These are phyloP conservation scores for Neurospora terricola DNA, from an alignment of 495 filamentous ascomycete genomes.

Conservation along the genomic window DNA sequence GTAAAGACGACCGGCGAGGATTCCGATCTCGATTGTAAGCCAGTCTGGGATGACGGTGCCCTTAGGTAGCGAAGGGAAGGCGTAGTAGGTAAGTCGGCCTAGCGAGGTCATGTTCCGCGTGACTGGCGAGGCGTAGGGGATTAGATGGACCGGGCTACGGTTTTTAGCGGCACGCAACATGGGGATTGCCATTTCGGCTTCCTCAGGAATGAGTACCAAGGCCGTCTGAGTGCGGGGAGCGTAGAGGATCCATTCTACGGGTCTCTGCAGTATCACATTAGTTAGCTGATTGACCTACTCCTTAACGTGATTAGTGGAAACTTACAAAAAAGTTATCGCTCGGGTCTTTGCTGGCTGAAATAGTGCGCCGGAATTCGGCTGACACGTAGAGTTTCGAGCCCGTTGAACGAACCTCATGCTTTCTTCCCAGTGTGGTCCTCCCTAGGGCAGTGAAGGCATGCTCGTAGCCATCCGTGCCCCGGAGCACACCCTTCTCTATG, in stretches of 20 bases:
- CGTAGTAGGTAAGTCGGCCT: slow-evolving; percentile 37
- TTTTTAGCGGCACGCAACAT: slow-evolving; percentile 20
- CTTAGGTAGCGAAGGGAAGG: slow-evolving; percentile 33
- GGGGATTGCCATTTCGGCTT: slow-evolving; percentile 39
- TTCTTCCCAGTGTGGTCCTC: slow-evolving; percentile 13
- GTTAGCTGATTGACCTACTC: background rate
- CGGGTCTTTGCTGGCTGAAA: background rate
- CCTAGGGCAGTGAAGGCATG: slow-evolving; percentile 18
- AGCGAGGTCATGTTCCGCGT: slow-evolving; percentile 45
- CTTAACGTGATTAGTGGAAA: background rate
- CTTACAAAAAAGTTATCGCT: slow-evolving; percentile 21
- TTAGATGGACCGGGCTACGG: slow-evolving; percentile 13
- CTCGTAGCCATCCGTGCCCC: slow-evolving; percentile 9
- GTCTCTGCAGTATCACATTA: slow-evolving; percentile 16
- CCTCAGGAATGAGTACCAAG: slow-evolving; percentile 42
- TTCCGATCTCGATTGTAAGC: slow-evolving; percentile 43
- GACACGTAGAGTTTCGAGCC: slow-evolving; percentile 22
- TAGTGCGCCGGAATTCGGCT: slow-evolving; percentile 17
- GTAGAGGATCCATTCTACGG: slow-evolving; percentile 29
- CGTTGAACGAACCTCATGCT: slow-evolving; percentile 9
- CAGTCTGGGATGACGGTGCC: slow-evolving; percentile 28
- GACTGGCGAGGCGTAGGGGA: slow-evolving; percentile 44
- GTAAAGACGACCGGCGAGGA: slow-evolving; percentile 48
- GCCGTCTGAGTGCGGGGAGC: slow-evolving; percentile 21
- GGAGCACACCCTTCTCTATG: slow-evolving; percentile 11